phyloP scores from a whole-genome alignment of 352 stramenopile genomes.

The Pythium grandisporangium region DNA sequence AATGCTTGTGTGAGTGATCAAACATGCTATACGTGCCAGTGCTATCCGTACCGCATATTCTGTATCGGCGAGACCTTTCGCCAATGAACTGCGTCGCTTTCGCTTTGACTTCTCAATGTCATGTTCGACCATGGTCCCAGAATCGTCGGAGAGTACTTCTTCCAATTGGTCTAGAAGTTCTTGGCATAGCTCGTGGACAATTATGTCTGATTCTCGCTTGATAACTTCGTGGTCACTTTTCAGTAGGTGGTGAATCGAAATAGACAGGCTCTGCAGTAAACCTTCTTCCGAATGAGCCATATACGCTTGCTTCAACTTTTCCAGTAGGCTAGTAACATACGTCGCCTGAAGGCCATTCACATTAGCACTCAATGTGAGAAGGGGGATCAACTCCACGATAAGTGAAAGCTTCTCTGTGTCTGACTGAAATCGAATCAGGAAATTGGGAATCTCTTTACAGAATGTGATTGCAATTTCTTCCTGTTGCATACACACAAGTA shows the following conservation, averaged over 20 bases:
- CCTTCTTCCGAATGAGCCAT: constrained; percentile 53
- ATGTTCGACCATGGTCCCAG: too few species aligned
- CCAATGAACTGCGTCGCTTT: constrained; percentile 13
- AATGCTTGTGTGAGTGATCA: constrained; percentile 56
- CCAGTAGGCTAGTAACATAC: constrained; percentile 59
- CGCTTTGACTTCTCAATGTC: constrained; percentile 11
- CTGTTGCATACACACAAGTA: constrained; percentile 12
- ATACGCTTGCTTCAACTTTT: constrained; percentile 72
- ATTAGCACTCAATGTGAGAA: constrained; percentile 47
- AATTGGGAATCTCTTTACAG: constrained; percentile 68
- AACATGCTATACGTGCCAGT: constrained; percentile 45
- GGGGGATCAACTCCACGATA: constrained; percentile 66
- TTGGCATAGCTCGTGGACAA: constrained; percentile 67
- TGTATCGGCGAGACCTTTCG: constrained; percentile 47
- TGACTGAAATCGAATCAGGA: constrained; percentile 70
- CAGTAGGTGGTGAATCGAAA: constrained; percentile 60
- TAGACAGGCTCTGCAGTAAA: constrained; percentile 53
- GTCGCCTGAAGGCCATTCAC: constrained; percentile 58
- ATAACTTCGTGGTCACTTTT: constrained; percentile 68
- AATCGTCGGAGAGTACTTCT: constrained; percentile 43
- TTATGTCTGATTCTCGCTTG: constrained; percentile 67
- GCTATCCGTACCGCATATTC: constrained; percentile 60
- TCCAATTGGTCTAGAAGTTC: constrained; percentile 54
- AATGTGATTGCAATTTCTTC: constrained; percentile 74
- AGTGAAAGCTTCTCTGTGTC: constrained; percentile 72